Conservation (phyloP, 768 basidiomycete genomes). For the Boletus reticuloceps region DNA sequence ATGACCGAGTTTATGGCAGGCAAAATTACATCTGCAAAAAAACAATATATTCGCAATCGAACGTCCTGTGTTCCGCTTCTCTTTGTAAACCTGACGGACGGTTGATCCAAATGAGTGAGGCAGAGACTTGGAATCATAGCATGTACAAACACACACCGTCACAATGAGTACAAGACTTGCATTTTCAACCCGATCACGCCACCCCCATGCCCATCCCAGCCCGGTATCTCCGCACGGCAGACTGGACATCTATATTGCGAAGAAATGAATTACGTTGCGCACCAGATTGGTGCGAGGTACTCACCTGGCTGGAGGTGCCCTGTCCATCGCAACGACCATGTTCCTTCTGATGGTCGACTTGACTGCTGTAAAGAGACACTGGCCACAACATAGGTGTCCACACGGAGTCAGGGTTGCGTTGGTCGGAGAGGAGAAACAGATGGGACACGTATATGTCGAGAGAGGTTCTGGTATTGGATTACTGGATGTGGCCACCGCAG, state of each 20-base stretch:
- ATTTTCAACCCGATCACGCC: constrained; percentile 63
- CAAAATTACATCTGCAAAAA: too few species aligned
- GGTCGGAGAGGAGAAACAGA: constrained; percentile 74
- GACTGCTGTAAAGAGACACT: constrained; percentile 72
- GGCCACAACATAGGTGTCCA: constrained; percentile 76
- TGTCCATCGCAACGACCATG: constrained; percentile 30
- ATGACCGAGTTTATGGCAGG: too few species aligned
- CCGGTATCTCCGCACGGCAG: constrained; percentile 61
- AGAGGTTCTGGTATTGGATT: constrained; percentile 33
- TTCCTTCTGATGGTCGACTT: constrained; percentile 57
- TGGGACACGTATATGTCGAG: constrained; percentile 71
- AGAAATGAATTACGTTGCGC: background rate
- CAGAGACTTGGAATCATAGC: constrained; percentile 16
- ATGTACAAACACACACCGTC: constrained; percentile 13
- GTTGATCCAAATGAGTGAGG: background rate
- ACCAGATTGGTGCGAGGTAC: constrained; percentile 5
- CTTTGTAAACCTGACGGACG: too few species aligned
- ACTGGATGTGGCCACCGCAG: background rate
- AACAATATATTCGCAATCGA: too few species aligned
- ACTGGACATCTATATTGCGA: constrained; percentile 55
- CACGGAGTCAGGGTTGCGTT: constrained; percentile 79
- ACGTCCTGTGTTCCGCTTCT: too few species aligned
- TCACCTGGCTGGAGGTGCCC: constrained; percentile 39
- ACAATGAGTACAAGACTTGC: constrained; percentile 30
- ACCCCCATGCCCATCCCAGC: constrained; percentile 70